Base-by-base conservation (phyloP, 257 asterid genomes). In the Fraxinus cuspidata region DNA sequence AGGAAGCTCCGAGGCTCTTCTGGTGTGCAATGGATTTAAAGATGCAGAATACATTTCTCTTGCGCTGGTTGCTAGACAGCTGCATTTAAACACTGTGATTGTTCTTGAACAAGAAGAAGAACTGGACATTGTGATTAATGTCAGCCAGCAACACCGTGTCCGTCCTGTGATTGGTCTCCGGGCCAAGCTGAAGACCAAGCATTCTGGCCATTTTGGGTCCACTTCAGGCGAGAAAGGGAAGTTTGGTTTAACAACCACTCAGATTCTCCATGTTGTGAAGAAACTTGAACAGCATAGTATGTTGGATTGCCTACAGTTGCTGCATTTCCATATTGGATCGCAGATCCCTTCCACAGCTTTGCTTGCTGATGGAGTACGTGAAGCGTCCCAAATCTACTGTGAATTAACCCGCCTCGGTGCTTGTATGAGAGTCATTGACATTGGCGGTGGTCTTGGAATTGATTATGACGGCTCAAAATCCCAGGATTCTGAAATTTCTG, bases 151-250 rank as follows among this genome's bases (percentile, higher is more conserved):
- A 78, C 88, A 93, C 18, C 89, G 83, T 4, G 91, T 93, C 72
- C 90, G 91, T 13, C 99, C 99, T 51, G 94, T 96, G 2, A 86
- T 96, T 56, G 99, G 98, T 9, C 70, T 90, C 25, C 89, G 98
- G 64, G 98, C 99, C 27, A 93, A 96, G 94, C 90, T 96, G 74
- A 88, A 98, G 83, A 96, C 98, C 15, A 93, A 88, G 85, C 99
- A 96, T 76, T 76, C 95, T 0, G 98, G 99, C 15, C 99, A 96
- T 82, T 96, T 96, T 4, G 99, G 99, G n/a, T 92, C 99, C 12
- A 96, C 99, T 16, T 96, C 99, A 0, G 98, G 99, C 0, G 99
- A 96, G 89, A 96, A 90, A 73, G 98, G 99, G 0, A 96, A 96
- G 47, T 96, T 96, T 63, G 99, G 99, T 32, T 86, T 96, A 27